Conservation (phyloP, 345 rosid genomes). For the Camelina hispida region DNA sequence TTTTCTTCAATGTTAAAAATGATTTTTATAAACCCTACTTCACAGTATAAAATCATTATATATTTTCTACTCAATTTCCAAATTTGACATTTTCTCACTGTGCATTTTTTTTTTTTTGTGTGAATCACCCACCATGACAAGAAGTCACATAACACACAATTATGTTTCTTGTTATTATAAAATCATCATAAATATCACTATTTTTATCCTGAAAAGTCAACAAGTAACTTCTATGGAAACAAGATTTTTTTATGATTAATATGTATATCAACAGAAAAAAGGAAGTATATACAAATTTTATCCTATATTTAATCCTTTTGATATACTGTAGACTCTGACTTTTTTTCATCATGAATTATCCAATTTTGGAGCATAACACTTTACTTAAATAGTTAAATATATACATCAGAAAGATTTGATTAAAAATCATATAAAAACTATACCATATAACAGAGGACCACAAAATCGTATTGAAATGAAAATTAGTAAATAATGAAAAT, state of each 20-base stretch:
- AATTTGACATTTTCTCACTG: slow-evolving; percentile 34
- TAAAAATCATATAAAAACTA: neutral
- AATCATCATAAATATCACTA: slow-evolving; percentile 4
- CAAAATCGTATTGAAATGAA: no score
- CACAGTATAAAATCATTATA: slow-evolving; percentile 4
- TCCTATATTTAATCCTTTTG: neutral
- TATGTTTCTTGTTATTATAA: neutral
- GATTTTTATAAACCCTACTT: slow-evolving; percentile 16
- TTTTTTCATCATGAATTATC: neutral
- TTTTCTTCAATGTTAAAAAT: neutral
- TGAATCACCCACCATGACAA: slow-evolving; percentile 19
- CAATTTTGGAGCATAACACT: no score
- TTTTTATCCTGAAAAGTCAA: slow-evolving; percentile 25
- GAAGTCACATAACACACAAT: neutral
- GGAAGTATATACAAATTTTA: neutral
- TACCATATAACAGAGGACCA: neutral
- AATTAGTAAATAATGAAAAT: no score
- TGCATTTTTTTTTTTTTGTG: slow-evolving; percentile 5
- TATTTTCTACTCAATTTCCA: slow-evolving; percentile 27
- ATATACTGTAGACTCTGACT: neutral
- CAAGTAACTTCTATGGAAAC: neutral
- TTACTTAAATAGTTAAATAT: no score
- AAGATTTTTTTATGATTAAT: neutral
- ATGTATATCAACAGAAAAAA: neutral
- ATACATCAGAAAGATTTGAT: neutral